A percentile compares a stretch with the other conserved stretches of the same genome.
These are phyloP conservation scores for Trichoderma atroviride DNA, from an alignment of 2,329 filamentous ascomycete genomes.

Conservation along the genomic window DNA sequence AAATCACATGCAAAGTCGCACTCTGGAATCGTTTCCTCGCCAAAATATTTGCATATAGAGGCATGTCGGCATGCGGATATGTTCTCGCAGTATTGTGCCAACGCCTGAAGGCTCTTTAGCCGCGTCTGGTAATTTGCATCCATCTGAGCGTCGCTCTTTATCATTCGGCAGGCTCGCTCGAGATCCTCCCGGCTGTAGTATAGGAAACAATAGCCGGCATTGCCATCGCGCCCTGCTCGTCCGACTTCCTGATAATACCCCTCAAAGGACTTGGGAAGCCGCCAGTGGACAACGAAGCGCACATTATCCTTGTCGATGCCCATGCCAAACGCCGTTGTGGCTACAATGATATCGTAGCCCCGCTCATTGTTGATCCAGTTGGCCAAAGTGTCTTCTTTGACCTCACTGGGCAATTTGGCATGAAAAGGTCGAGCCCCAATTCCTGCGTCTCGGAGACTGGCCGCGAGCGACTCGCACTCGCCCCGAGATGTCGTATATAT, in stretches of 20 bases:
- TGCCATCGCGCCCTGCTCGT: constrained; percentile 85
- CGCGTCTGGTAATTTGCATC: constrained; percentile 57
- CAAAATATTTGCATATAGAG: constrained; percentile 76
- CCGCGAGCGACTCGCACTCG: constrained; percentile 73
- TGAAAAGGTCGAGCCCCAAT: constrained; percentile 76
- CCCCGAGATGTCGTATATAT: constrained; percentile 77
- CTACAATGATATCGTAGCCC: constrained; percentile 89
- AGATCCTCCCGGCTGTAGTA: constrained; percentile 90
- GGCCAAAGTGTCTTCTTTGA: constrained; percentile 70
- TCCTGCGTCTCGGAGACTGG: constrained; percentile 65
- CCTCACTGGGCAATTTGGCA: constrained; percentile 66
- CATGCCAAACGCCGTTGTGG: constrained; percentile 96
- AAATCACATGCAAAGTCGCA: constrained; percentile 79
- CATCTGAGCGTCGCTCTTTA: constrained; percentile 50
- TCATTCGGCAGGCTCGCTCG: constrained; percentile 67
- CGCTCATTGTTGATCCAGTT: constrained; percentile 73
- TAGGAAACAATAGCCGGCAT: constrained; percentile 82
- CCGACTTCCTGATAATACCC: constrained; percentile 96
- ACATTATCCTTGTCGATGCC: constrained; percentile 96
- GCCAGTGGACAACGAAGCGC: constrained; percentile 93
- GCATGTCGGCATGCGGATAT: constrained; percentile 73
- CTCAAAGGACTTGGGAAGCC: constrained; percentile 90
- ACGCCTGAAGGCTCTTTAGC: constrained; percentile 63
- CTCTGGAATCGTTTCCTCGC: constrained; percentile 59
- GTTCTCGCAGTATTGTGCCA: constrained; percentile 82